Percentiles rank a stretch among this genome's conserved stretches.
Conservation (phyloP, 2,329 filamentous ascomycete genomes). For the Macrophomina pseudophaseolina region DNA sequence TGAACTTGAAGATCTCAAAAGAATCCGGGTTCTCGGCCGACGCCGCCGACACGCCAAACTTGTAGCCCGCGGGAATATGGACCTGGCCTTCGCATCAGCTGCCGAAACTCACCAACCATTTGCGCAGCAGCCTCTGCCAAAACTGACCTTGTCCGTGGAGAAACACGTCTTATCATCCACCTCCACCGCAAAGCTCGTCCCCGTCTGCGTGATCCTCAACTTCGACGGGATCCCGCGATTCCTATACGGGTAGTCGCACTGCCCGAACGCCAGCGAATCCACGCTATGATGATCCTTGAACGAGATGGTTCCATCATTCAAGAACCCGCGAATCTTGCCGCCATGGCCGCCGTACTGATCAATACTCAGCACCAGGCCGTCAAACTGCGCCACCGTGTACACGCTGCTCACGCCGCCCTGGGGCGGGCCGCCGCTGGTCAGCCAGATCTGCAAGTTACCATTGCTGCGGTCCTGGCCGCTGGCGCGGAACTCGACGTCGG, state of each 20-base stretch:
- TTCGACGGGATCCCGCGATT: constrained; percentile 86
- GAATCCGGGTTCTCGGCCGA: constrained; percentile 92
- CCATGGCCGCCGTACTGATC: constrained; percentile 80
- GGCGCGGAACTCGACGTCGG: constrained; percentile 85
- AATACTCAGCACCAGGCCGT: constrained; percentile 86
- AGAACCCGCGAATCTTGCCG: constrained; percentile 86
- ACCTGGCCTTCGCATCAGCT: constrained; percentile 55
- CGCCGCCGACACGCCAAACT: constrained; percentile 84
- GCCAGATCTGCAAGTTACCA: constrained; percentile 95
- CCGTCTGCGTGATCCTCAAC: constrained; percentile 73
- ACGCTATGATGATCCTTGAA: constrained; percentile 77
- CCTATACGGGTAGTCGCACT: constrained; percentile 88
- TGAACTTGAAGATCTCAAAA: constrained; percentile 89
- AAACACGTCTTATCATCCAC: constrained; percentile 85
- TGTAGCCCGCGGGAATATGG: constrained; percentile 77
- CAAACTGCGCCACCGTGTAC: constrained; percentile 83
- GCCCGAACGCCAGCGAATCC: constrained; percentile 87
- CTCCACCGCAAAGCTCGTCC: constrained; percentile 72
- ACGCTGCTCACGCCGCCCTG: constrained; percentile 75
- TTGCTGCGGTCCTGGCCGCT: constrained; percentile 83
- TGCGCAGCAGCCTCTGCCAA: neutral
- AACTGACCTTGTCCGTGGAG: constrained; percentile 67
- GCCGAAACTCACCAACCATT: neutral
- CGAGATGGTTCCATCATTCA: constrained; percentile 87
- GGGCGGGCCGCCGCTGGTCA: constrained; percentile 70